Base-by-base conservation (phyloP, 306 rosid genomes). In the Pachyrhizus erosus region DNA sequence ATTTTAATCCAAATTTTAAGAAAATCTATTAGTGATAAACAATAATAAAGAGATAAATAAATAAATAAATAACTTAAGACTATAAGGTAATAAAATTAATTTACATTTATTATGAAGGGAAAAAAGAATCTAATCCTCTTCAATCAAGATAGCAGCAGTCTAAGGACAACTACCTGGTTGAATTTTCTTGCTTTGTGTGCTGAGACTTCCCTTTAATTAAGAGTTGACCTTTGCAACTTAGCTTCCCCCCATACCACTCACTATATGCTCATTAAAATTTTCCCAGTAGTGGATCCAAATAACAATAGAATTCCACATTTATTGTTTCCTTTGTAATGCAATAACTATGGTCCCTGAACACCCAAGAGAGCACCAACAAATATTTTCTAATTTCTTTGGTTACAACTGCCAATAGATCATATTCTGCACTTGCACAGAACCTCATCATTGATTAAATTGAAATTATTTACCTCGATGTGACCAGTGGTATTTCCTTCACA, bases 141-240 rank as follows among this genome's bases (percentile, higher is more conserved):
- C 0, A 5, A 7, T 62, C 11, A 27, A 62, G 42, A 61, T 27
- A 61, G 40, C 39, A 61, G 33, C 13, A 27, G 11, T 61, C 40
- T 2, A 67, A 52, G 54, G 54, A 20, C 10, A 43, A 58, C 14
- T 70, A 80, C 23, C 15, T 68, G 13, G 45, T 57, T 10, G 20
- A 70, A 10, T 7, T 29, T 72, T 77, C 80, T 73, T 65, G 46
- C 61, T 78, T 40, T 52, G 65, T 73, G 70, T 71, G 75, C 64
- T 78, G 14, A 40, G 9, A n/a, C 20, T 13, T 70, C 18, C 4
- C 24, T 45, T 64, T 64, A 31, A 64, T 37, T 3, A 10, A 54
- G 76, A 78, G 80, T 78, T 83, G 80, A 78, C 86, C 43, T 8
- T 71, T 71, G 54, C 58, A 39, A 60, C 37, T 43, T 68, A 39